Evolutionary conservation across 1,139 yeast species (phyloP).

Genomic region (Suhomyces bolitotheri): DNA sequence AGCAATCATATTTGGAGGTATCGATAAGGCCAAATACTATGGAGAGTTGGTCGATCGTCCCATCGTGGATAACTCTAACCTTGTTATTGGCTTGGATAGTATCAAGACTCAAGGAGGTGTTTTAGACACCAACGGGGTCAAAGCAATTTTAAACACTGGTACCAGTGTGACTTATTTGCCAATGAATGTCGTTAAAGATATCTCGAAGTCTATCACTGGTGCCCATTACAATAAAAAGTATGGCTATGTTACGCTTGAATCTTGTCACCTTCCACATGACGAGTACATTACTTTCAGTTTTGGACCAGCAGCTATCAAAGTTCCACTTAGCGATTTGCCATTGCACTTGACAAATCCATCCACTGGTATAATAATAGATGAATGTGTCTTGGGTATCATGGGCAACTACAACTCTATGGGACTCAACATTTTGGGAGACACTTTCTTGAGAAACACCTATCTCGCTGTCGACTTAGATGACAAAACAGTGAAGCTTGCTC

Average conservation of each 20-base stretch:
- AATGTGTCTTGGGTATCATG: constrained; percentile 34
- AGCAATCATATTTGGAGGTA: constrained; percentile 55
- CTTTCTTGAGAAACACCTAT: constrained; percentile 71
- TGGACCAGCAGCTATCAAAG: no score
- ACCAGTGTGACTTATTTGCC: constrained; percentile 42
- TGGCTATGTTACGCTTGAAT: constrained; percentile 27
- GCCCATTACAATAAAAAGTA: constrained; percentile 30
- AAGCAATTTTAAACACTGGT: constrained; percentile 23
- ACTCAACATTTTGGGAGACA: constrained; percentile 60
- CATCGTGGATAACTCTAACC: constrained; percentile 27
- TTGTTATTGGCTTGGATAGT: constrained; percentile 27
- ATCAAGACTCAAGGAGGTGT: constrained; percentile 16
- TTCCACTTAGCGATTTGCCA: no score
- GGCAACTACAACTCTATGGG: constrained; percentile 21
- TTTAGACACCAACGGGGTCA: constrained; percentile 12
- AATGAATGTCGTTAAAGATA: constrained; percentile 28
- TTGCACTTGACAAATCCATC: no score
- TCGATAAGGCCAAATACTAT: constrained; percentile 51
- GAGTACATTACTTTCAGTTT: no score
- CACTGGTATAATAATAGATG: constrained; percentile 47
- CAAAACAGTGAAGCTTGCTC: constrained; percentile 66
- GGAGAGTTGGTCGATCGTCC: constrained; percentile 44
- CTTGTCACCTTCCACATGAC: constrained; percentile 40
- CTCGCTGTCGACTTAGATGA: constrained; percentile 76
- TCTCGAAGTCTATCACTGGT: constrained; percentile 31